Evolutionary conservation across 192 early-diverging fungal species (phyloP), one percentile per base, ranked within the genome.

Genomic region (Jimgerdemannia lactiflua): DNA sequence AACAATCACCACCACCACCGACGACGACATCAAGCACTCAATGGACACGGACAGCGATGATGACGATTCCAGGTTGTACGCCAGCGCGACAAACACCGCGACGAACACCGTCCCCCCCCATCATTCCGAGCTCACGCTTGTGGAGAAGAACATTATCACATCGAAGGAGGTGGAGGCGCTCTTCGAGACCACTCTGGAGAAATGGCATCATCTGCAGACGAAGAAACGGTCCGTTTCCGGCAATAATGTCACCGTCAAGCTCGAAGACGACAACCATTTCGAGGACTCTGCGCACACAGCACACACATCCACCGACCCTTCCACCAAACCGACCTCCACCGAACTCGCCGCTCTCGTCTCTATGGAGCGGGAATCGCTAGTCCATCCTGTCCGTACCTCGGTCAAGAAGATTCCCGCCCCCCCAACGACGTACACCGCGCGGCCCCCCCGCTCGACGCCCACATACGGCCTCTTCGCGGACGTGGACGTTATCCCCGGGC

Each of bases 401-500:
- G 77, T 89, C 73, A 82, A 83, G 67, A 80, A 74, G 4, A 54
- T 85, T 49, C 75, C 82, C 64, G 79, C 86, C 9, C 9, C 67
- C 40, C 8, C 0, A 9, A 14, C 67, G 29, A 41, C 6, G 7
- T 14, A 59, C 49, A 14, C 49, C 2, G 8, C 14, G 49, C 49
- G 65, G 6, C 44, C 67, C 19, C 42, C 39, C 3, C 65, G 14
- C 59, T 65, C 67, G 19, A 68, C 14, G 43, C 71, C 72, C 10
- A 75, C 82, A 9, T 88, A 89, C 67, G 93, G 91, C 19, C 72
- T 92, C 14, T 91, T 92, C 82, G 87, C 91, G 3, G 89, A 87
- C 63, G 80, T 78, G 3, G 80, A 86, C 14, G 86, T 95, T 64
- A 67, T 81, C 9, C 70, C 84, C 0, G 76, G 85, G 17, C 75